Evolutionary conservation across 2,329 filamentous ascomycete genomes (phyloP).

Genomic region (Fusarium pseudoanthophilum): DNA sequence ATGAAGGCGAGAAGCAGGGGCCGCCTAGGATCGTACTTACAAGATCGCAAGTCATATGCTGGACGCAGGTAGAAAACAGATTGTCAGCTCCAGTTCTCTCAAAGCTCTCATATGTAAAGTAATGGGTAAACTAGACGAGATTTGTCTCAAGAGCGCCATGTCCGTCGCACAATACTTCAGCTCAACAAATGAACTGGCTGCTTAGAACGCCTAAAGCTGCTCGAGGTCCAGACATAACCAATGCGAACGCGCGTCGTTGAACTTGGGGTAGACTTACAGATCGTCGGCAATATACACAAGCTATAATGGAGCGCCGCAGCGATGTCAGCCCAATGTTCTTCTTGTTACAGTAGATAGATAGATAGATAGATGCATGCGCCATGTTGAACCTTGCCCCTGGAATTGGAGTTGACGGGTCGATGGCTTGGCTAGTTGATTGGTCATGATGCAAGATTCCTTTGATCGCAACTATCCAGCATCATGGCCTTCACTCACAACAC

Average conservation of each 20-base stretch:
- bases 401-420: constrained; percentile 20
- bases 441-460: constrained; percentile 11
- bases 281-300: constrained; percentile 89
- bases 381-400: constrained; percentile 10
- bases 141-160: constrained; percentile 20
- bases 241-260: constrained; percentile 42
- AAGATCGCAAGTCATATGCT: constrained; percentile 95
- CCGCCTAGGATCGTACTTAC: constrained; percentile 64
- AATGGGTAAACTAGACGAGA: constrained; percentile 16
- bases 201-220: constrained; percentile 26
- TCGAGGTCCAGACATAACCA: constrained; percentile 30
- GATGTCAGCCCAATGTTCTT: constrained; percentile 51
- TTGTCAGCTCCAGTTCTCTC: constrained; percentile 43
- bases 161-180: constrained; percentile 29
- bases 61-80: constrained; percentile 41
- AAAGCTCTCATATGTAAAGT: constrained; percentile 27
- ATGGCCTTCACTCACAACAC: constrained; percentile 13
- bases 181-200: constrained; percentile 25
- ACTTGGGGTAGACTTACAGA: constrained; percentile 74
- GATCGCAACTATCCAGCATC: constrained; percentile 25
- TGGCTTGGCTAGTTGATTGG: constrained; percentile 26
- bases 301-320: constrained; percentile 56
- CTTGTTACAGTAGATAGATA: constrained; percentile 30
- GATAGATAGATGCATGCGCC: constrained; percentile 23
- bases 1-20: constrained; percentile 40